These are phyloP conservation scores for Monilinia laxa DNA, from an alignment of 2,329 filamentous ascomycete species.

Conservation along the genomic window DNA sequence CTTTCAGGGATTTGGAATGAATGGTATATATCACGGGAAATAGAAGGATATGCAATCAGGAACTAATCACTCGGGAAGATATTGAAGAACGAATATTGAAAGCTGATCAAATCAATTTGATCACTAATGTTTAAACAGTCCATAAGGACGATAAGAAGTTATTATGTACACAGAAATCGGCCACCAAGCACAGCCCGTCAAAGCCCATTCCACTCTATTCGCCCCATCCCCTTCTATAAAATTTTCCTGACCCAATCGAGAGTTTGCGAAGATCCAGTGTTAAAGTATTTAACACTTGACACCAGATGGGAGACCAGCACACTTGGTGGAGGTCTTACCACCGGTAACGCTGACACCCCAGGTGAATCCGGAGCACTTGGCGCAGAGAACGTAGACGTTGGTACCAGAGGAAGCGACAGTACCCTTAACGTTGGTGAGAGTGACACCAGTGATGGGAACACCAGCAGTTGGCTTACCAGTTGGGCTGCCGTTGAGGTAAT, in stretches of 20 bases:
- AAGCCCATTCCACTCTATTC: not conserved
- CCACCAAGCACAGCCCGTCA: not conserved
- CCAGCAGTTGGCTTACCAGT: constrained; percentile 37
- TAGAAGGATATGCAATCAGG: too few species aligned
- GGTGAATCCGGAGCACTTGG: constrained; percentile 52
- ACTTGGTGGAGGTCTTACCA: constrained; percentile 47
- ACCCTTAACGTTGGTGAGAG: constrained; percentile 47
- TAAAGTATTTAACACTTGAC: constrained; percentile 31
- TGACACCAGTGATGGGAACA: constrained; percentile 55
- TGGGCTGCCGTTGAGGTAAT: constrained; percentile 44
- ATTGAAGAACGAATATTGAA: not conserved
- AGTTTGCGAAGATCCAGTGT: not conserved
- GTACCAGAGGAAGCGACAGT: constrained; percentile 42
- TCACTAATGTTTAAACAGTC: constrained; percentile 10
- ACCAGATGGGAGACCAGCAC: constrained; percentile 42
- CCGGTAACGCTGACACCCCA: constrained; percentile 54
- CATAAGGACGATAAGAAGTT: not conserved
- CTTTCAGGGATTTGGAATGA: too few species aligned
- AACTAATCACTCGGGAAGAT: not conserved
- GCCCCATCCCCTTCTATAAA: not conserved
- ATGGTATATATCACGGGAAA: too few species aligned
- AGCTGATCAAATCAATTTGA: constrained; percentile 8
- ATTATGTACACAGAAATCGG: constrained; percentile 12
- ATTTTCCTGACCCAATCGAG: not conserved
- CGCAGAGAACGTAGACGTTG: constrained; percentile 55